Evolutionary conservation across 148 eudicot genomes (phyloP), one percentile per base, ranked within the genome.

Genomic region (Rhododendron griersonianum): DNA sequence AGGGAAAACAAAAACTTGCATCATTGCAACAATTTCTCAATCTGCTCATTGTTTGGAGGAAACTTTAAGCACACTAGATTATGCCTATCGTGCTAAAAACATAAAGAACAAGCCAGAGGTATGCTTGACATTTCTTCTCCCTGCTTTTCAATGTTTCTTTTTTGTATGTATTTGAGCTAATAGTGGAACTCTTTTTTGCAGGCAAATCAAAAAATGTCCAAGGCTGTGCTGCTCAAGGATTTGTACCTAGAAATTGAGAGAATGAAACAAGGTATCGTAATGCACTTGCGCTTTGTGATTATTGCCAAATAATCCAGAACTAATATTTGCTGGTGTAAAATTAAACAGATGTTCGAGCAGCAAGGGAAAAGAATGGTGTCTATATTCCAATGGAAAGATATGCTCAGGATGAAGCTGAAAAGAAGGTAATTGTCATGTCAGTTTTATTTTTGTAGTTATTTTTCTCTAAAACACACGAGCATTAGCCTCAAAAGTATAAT

Each of bases 31-130:
- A 39, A 86, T 96, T 86, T 94, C 98, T 85, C 95, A 96, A 65
- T 91, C 98, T 80, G 90, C 92, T 50, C 93, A 90, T 44, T 93
- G 94, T 87, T 86, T 94, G 79, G 98, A 96, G 77, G 98, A 96
- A 92, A 96, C 98, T 61, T 92, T 96, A 71, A 93, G 98, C 92
- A 96, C 98, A 2, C 90, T 96, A 47, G 98, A 96, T 88, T 96
- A 96, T 88, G 98, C 98, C 80, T 83, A 87, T 87, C 98, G 98
- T 83, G 98, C 98, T 84, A 96, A 96, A 89, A 92, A 91, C 88
- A 96, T 96, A 39, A 96, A 93, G 91, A 96, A 96, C 84, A 94
- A 93, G 91, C 96, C 98, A 10, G 98, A 96, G 98, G 98, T 95
- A 80, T 28, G 51, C 80, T 47, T 48, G 75, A 83, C 84, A 67